Conservation (phyloP, 2,329 filamentous ascomycete genomes). For the Beauveria pseudobassiana region DNA sequence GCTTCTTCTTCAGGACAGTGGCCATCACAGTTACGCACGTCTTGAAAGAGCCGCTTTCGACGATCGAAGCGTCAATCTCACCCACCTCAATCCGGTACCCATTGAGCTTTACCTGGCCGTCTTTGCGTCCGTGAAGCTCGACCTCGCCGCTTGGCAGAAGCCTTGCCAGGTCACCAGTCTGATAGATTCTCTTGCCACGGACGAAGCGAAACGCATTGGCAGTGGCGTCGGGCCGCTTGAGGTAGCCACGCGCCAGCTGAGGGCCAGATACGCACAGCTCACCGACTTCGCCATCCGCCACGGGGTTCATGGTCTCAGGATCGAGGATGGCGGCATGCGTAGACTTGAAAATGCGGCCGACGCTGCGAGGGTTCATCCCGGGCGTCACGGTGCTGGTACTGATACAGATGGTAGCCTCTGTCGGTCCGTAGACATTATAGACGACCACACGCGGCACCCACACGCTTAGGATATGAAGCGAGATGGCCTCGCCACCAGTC, state of each 20-base stretch:
- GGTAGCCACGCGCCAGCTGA: background rate
- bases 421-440: background rate
- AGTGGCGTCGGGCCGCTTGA: background rate
- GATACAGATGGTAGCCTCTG: background rate
- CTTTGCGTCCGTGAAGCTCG: conserved; percentile 16
- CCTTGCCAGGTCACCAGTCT: conserved; percentile 12
- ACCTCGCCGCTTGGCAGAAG: conserved; percentile 14
- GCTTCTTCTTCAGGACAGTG: background rate
- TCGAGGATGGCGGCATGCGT: background rate
- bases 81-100: conserved; percentile 16
- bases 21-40: background rate
- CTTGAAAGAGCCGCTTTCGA: background rate
- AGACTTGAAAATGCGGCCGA: background rate
- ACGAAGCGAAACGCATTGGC: background rate
- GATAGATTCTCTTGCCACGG: background rate
- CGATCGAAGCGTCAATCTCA: conserved; percentile 5
- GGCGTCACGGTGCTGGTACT: background rate
- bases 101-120: conserved; percentile 17
- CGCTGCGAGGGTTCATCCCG: background rate
- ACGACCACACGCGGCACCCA: background rate
- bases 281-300: background rate
- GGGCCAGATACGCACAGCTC: background rate
- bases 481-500: background rate
- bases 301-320: background rate
- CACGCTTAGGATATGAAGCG: background rate